Percentiles rank a stretch among this genome's conserved stretches.
Conservation (phyloP, 2,329 filamentous ascomycete species). For the Arthroderma sp. region DNA sequence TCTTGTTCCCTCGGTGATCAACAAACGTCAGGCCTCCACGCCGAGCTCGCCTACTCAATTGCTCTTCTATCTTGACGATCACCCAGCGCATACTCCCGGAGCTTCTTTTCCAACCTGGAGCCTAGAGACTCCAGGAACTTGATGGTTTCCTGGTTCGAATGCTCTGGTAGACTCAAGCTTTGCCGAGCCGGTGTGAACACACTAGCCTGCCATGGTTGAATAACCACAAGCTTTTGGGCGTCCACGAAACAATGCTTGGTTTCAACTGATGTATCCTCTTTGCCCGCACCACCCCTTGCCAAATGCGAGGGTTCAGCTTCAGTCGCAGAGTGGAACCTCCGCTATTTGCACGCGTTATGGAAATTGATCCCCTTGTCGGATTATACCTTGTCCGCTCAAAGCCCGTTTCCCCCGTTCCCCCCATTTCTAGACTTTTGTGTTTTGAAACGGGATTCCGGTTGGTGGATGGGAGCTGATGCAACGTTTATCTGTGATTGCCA, state of each 20-base stretch:
- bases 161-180: neutral
- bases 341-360: neutral
- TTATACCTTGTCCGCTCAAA: neutral
- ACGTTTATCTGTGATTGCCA: neutral
- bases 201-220: neutral
- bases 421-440: neutral
- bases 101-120: no score
- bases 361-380: neutral
- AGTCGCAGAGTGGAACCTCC: neutral
- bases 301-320: neutral
- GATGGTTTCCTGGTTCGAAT: neutral
- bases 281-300: neutral
- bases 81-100: neutral
- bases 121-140: neutral
- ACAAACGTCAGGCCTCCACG: neutral
- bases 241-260: constrained; percentile 4
- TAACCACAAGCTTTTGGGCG: neutral
- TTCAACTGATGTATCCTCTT: constrained; percentile 1
- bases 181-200: neutral
- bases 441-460: neutral
- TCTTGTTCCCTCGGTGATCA: neutral
- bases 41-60: neutral
- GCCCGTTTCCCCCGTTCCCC: neutral
- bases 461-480: neutral
- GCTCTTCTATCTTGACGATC: neutral